These are phyloP conservation scores for Cyclotella atomus DNA, from an alignment of 108 stramenopile genomes.

Conservation along the genomic window DNA sequence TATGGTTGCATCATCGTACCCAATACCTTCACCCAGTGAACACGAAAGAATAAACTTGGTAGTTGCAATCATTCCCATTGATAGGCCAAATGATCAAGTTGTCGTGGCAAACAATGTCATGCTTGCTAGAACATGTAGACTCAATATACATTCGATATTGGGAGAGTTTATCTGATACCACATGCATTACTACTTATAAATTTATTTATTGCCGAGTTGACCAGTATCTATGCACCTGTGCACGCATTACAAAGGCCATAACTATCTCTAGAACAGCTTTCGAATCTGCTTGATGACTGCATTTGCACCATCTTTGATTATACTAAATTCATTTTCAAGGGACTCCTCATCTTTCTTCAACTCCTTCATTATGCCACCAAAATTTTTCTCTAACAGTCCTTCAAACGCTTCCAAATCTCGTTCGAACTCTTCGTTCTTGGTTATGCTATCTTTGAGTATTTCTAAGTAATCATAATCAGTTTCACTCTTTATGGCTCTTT, in stretches of 20 bases:
- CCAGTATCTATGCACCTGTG: too few relatives aligned
- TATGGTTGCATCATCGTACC: neutral
- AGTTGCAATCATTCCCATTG: neutral
- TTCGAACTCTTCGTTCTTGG: slow-evolving; percentile 47
- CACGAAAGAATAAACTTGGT: neutral
- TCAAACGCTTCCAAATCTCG: slow-evolving; percentile 48
- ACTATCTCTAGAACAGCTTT: slow-evolving; percentile 44
- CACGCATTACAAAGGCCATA: too few relatives aligned
- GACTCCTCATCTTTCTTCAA: slow-evolving; percentile 34
- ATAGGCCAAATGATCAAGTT: neutral
- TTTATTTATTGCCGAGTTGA: too few relatives aligned
- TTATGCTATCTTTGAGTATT: slow-evolving; percentile 42
- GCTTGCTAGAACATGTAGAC: neutral
- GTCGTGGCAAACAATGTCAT: neutral
- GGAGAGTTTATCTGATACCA: neutral
- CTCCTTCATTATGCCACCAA: slow-evolving; percentile 41
- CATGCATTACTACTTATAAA: too few relatives aligned
- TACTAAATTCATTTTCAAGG: slow-evolving; percentile 18
- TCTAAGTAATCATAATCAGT: slow-evolving; percentile 38
- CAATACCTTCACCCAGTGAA: neutral
- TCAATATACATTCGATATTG: neutral
- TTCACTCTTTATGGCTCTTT: slow-evolving; percentile 20
- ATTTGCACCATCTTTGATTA: slow-evolving; percentile 30
- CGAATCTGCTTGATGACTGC: slow-evolving; percentile 31
- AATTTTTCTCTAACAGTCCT: slow-evolving; percentile 38